These are phyloP conservation scores for Coccomyxa sp. DNA, from an alignment of 139 green algal species.

Conservation along the genomic window DNA sequence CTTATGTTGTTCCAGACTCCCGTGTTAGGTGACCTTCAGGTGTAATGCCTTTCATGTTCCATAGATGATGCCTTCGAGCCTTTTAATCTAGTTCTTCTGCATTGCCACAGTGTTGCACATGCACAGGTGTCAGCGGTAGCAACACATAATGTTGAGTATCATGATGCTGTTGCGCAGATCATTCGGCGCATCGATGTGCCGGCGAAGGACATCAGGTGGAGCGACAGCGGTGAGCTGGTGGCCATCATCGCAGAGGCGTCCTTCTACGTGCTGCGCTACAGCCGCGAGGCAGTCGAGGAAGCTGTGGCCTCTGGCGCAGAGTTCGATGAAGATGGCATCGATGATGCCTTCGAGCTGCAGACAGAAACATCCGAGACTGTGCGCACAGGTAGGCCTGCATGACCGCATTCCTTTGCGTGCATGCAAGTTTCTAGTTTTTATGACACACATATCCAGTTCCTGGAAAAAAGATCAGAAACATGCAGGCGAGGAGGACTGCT, in stretches of 20 bases:
- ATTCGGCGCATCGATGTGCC: slow-evolving; percentile 90
- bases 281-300: slow-evolving; percentile 56
- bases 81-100: no score
- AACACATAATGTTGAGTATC: no score
- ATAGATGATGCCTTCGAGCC: no score
- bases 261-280: slow-evolving; percentile 88
- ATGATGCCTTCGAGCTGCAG: slow-evolving; percentile 95
- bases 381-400: slow-evolving; percentile 34
- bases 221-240: slow-evolving; percentile 79
- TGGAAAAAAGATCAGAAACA: no score
- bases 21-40: no score
- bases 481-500: no score
- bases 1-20: background rate
- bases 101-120: no score
- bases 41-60: background rate
- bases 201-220: slow-evolving; percentile 78
- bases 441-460: no score
- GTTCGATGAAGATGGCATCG: slow-evolving; percentile 86
- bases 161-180: slow-evolving; percentile 27
- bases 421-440: no score
- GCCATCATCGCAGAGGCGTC: slow-evolving; percentile 72
- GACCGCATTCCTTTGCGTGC: no score
- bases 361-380: slow-evolving; percentile 80
- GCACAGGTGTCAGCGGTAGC: no score
- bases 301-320: slow-evolving; percentile 44